Conservation (phyloP, 352 stramenopile genomes). For the Pythium volutum region DNA sequence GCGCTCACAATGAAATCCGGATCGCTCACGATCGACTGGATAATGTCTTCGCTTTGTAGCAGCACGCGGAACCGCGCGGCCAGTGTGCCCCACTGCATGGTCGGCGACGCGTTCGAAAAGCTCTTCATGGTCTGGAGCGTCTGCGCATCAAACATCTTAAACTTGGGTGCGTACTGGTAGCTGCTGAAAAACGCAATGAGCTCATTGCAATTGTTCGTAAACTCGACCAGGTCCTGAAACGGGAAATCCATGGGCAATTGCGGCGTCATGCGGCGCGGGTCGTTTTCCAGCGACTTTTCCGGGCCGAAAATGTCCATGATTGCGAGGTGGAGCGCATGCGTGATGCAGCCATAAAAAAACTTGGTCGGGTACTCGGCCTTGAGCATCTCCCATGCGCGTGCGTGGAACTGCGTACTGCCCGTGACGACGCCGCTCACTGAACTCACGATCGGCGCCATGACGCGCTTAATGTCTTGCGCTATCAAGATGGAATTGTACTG, state of each 20-base stretch:
- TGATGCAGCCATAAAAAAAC: slow-evolving; percentile 87
- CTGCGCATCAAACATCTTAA: slow-evolving; percentile 72
- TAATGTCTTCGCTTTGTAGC: slow-evolving; percentile 59
- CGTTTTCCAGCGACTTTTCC: slow-evolving; percentile 66
- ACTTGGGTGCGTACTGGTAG: slow-evolving; percentile 73
- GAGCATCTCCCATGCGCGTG: slow-evolving; percentile 76
- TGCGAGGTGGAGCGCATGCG: slow-evolving; percentile 68
- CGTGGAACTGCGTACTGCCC: slow-evolving; percentile 70
- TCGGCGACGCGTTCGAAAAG: slow-evolving; percentile 57
- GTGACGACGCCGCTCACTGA: slow-evolving; percentile 76
- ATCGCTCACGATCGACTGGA: slow-evolving; percentile 74
- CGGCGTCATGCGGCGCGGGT: slow-evolving; percentile 60
- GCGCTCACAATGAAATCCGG: slow-evolving; percentile 48
- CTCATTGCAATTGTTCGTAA: slow-evolving; percentile 73
- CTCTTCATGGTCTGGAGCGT: slow-evolving; percentile 75
- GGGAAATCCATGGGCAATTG: slow-evolving; percentile 72
- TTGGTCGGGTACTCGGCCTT: slow-evolving; percentile 83
- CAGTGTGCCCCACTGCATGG: slow-evolving; percentile 68
- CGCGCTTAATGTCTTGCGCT: slow-evolving; percentile 77
- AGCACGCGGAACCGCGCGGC: slow-evolving; percentile 66
- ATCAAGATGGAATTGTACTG: slow-evolving; percentile 82
- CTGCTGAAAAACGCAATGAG: slow-evolving; percentile 79
- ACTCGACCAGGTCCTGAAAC: slow-evolving; percentile 75
- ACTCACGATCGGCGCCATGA: slow-evolving; percentile 68
- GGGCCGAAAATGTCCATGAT: slow-evolving; percentile 84